Evolutionary conservation across 208 protist genomes (phyloP).

Genomic region (Leishmania tarentolae): DNA sequence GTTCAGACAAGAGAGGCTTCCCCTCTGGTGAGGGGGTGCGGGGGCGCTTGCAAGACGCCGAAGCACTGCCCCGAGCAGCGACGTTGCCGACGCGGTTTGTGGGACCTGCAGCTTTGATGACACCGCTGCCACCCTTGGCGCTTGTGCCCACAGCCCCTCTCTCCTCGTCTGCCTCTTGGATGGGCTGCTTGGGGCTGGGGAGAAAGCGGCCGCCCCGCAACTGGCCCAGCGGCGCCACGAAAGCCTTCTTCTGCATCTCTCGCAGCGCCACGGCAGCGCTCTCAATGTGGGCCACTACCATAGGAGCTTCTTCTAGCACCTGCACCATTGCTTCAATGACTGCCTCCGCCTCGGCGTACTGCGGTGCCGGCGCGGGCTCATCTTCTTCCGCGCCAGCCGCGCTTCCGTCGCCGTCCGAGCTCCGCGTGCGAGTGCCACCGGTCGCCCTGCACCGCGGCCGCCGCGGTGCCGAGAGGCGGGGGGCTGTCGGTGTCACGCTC

Average conservation of each 20-base stretch:
- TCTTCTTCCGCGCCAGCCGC: slow-evolving; percentile 1
- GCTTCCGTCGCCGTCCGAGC: background rate
- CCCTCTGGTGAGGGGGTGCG: slow-evolving; percentile 1
- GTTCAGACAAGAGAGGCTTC: background rate
- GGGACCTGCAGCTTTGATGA: background rate
- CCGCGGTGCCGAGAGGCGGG: background rate
- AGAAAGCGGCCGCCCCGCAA: slow-evolving; percentile 1
- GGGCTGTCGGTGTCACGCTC: background rate
- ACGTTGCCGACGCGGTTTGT: background rate
- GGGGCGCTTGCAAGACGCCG: background rate
- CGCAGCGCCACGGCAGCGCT: slow-evolving; percentile 9
- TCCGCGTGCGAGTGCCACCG: background rate
- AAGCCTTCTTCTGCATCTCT: slow-evolving; percentile 10
- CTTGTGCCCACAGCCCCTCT: background rate
- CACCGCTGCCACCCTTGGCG: background rate
- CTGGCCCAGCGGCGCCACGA: background rate
- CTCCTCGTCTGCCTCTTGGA: background rate
- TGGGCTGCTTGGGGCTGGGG: background rate
- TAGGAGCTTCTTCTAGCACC: slow-evolving; percentile 28
- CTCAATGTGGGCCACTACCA: slow-evolving; percentile 17
- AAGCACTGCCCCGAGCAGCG: background rate
- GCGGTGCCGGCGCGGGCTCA: background rate
- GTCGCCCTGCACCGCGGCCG: background rate
- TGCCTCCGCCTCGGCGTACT: slow-evolving; percentile 15
- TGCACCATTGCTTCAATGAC: slow-evolving; percentile 21